phyloP scores from a whole-genome alignment of 2,329 filamentous ascomycete species.

The Colletotrichum sp. region DNA sequence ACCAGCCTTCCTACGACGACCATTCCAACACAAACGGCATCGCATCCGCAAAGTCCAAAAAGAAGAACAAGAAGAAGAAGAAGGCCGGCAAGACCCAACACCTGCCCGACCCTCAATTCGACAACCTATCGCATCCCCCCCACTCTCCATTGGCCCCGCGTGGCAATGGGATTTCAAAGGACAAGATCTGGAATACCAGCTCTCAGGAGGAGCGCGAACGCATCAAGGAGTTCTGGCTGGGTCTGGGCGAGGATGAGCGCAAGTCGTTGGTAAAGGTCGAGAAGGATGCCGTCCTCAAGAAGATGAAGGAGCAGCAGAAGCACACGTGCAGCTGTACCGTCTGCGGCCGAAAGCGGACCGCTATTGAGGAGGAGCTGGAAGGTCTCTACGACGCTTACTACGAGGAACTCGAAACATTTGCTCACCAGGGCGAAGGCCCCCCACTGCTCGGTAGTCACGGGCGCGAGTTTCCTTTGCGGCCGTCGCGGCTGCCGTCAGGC shows the following conservation, averaged over 20 bases:
- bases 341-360: slow-evolving; percentile 92
- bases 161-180: slow-evolving; percentile 63
- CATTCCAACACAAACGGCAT: slow-evolving; percentile 36
- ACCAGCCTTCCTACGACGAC: slow-evolving; percentile 45
- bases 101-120: slow-evolving; percentile 33
- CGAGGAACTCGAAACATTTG: slow-evolving; percentile 96
- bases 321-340: slow-evolving; percentile 98
- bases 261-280: slow-evolving; percentile 97
- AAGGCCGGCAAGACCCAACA: slow-evolving; percentile 42
- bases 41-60: slow-evolving; percentile 63
- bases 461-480: slow-evolving; percentile 66
- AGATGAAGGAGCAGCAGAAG: slow-evolving; percentile 99
- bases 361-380: slow-evolving; percentile 97
- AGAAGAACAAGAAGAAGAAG: slow-evolving; percentile 70
- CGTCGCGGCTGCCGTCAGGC: slow-evolving; percentile 62
- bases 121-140: slow-evolving; percentile 28
- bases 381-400: slow-evolving; percentile 99
- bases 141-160: slow-evolving; percentile 35
- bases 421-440: slow-evolving; percentile 77
- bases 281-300: slow-evolving; percentile 95
- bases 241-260: slow-evolving; percentile 90
- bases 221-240: slow-evolving; percentile 98
- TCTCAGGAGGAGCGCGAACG: slow-evolving; percentile 93
- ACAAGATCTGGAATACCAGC: slow-evolving; percentile 97
- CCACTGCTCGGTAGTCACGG: slow-evolving; percentile 73